Evolutionary conservation across 345 rosid genomes (phyloP).

Genomic region (Theobroma cacao): DNA sequence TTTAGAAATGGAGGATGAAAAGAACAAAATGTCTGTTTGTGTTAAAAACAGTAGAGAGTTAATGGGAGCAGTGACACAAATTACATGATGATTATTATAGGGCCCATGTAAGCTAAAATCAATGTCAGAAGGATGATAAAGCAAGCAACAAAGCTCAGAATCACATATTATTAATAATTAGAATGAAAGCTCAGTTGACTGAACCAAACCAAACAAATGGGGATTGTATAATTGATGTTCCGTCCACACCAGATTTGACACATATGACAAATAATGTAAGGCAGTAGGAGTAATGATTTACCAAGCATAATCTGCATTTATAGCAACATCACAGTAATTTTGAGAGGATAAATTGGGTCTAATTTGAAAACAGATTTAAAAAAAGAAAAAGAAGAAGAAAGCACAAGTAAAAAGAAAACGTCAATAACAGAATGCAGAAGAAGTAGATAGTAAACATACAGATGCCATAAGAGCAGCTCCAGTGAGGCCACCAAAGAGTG

Average conservation of each 20-base stretch:
- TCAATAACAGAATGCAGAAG: background rate
- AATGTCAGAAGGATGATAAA: background rate
- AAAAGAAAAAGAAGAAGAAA: too few relatives aligned
- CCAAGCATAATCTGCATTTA: background rate
- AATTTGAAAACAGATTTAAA: background rate
- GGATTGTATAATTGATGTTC: background rate
- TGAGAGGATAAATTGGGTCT: background rate
- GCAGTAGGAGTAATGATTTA: background rate
- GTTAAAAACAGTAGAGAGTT: background rate
- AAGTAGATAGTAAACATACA: slow-evolving; percentile 31
- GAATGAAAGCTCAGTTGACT: background rate
- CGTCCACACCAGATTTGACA: background rate
- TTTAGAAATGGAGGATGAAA: background rate
- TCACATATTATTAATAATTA: background rate
- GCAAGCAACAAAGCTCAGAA: background rate
- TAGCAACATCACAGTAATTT: background rate
- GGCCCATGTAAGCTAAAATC: background rate
- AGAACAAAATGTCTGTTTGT: background rate
- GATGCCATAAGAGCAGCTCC: slow-evolving; percentile 74
- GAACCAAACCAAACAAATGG: background rate
- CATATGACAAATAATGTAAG: background rate
- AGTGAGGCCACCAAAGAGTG: slow-evolving; percentile 73
- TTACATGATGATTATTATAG: background rate
- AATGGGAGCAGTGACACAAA: background rate
- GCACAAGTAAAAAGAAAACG: background rate